Base-by-base conservation (phyloP, 2,329 filamentous ascomycete species). In the Rhinocladiella similis region DNA sequence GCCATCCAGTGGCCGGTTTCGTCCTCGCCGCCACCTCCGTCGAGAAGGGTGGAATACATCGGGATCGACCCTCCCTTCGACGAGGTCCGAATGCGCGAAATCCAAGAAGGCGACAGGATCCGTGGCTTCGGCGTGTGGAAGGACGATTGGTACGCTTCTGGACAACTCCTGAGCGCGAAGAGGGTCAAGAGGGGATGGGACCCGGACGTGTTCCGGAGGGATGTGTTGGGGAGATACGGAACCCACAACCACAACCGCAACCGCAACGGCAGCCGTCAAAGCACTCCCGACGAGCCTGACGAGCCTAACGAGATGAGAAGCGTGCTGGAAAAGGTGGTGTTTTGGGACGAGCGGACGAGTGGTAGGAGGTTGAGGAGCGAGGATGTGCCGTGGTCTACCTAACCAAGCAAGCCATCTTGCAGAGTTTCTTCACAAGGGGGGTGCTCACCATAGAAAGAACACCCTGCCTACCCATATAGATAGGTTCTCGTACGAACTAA, bases 61-160 rank as follows among this genome's bases (percentile, higher is more conserved):
- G 88, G 87, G 0, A 81, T 90, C 49, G 83, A 90, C 65, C 88
- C 88, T 0, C 73, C 75, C 0, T 69, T 69, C 38, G 77, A 73
- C n/a, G 71, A 70, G 57, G 58, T 57, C 10, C 68, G 67, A 42
- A 70, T 60, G 47, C 45, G 41, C 2, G 52, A 64, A 49, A 58
- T 66, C 39, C 48, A 58, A 38, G n/a, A 49, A 19, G 63, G 63
- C 1, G 64, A 66, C 47, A 42, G 50, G 14, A 20, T 56, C 13
- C 47, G 68, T 39, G 75, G 74, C 5, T 70, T 72, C 61, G 70
- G 70, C 1, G 54, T 71, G 12, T 77, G 75, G 75, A 67, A 57
- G 57, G 35, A 58, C 39, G 75, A 77, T 67, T 54, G 65, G 46
- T 76, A 76, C 64, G 75, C 75, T 0, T 66, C 68, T 45, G 67